Percentiles rank a stretch among this genome's conserved stretches.
phyloP scores from a whole-genome alignment of 169 alveolate species.

The Haemoproteus tartakovskyi region DNA sequence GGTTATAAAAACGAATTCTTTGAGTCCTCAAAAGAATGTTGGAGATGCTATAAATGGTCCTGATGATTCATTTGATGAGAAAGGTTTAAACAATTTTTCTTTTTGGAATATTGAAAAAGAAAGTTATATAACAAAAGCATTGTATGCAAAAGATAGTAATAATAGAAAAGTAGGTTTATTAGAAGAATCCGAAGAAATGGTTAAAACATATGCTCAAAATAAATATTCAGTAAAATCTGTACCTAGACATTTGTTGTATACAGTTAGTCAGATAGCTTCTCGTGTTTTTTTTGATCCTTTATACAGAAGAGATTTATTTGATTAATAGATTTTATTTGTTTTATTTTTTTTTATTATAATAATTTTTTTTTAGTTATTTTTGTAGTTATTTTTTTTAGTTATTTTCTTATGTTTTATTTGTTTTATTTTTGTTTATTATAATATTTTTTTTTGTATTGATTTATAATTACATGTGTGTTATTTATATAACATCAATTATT shows the following conservation, averaged over 20 bases:
- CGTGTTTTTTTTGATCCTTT: slow-evolving; percentile 48
- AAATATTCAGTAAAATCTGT: slow-evolving; percentile 54
- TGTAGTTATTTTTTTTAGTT: no score
- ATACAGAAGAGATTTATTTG: slow-evolving; percentile 39
- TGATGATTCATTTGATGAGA: slow-evolving; percentile 3
- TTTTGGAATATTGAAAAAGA: slow-evolving; percentile 58
- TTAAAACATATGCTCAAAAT: slow-evolving; percentile 31
- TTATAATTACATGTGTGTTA: no score
- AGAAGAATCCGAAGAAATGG: slow-evolving; percentile 64
- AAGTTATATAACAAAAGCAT: slow-evolving; percentile 35
- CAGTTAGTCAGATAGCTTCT: slow-evolving; percentile 57
- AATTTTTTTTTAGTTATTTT: background rate
- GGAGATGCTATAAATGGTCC: slow-evolving; percentile 7
- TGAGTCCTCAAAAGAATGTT: background rate
- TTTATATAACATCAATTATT: no score
- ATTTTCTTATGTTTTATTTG: no score
- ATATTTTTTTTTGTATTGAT: no score
- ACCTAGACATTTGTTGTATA: slow-evolving; percentile 55
- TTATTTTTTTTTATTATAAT: background rate
- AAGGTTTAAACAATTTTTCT: slow-evolving; percentile 6
- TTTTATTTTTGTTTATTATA: no score
- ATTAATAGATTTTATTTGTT: slow-evolving; percentile 13
- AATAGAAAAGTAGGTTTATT: slow-evolving; percentile 16
- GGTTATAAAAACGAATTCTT: background rate
- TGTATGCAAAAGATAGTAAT: slow-evolving; percentile 28